Percentiles rank a stretch among this genome's conserved stretches.
phyloP scores from a whole-genome alignment of 164 flowering plant genomes.

The Tetrastigma voinierianum region DNA sequence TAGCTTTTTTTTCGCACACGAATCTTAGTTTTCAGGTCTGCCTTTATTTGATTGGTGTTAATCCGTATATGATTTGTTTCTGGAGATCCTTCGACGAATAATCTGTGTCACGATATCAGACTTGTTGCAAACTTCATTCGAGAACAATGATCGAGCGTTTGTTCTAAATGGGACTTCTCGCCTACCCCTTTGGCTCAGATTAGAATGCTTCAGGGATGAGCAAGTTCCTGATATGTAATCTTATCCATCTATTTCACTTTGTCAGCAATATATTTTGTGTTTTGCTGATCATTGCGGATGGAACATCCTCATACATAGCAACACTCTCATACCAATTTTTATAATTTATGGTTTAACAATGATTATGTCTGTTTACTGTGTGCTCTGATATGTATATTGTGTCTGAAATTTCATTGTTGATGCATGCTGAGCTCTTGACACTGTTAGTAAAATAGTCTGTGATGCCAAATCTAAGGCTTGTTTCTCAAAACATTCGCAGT shows the following conservation, averaged over 20 bases:
- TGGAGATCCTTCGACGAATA: too few species aligned
- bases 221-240: slow-evolving; percentile 2
- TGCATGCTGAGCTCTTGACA: too few species aligned
- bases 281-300: slow-evolving; percentile 9
- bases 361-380: too few species aligned
- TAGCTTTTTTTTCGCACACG: slow-evolving; percentile 44
- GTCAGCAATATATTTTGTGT: neutral
- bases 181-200: neutral
- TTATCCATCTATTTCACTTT: slow-evolving; percentile 3
- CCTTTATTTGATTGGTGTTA: too few species aligned
- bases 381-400: too few species aligned
- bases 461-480: slow-evolving; percentile 17
- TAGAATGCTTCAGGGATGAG: neutral
- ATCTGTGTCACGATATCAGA: too few species aligned
- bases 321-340: too few species aligned
- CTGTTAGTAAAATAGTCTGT: neutral
- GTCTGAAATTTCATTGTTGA: too few species aligned
- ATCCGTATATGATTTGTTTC: too few species aligned
- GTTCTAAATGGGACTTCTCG: slow-evolving; percentile 2
- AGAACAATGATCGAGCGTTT: too few species aligned
- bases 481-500: slow-evolving; percentile 71
- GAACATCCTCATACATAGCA: neutral
- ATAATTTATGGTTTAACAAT: too few species aligned
- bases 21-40: neutral
- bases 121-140: too few species aligned